These are phyloP conservation scores for Pythium pyrilobum DNA, from an alignment of 352 stramenopile genomes.

Conservation along the genomic window DNA sequence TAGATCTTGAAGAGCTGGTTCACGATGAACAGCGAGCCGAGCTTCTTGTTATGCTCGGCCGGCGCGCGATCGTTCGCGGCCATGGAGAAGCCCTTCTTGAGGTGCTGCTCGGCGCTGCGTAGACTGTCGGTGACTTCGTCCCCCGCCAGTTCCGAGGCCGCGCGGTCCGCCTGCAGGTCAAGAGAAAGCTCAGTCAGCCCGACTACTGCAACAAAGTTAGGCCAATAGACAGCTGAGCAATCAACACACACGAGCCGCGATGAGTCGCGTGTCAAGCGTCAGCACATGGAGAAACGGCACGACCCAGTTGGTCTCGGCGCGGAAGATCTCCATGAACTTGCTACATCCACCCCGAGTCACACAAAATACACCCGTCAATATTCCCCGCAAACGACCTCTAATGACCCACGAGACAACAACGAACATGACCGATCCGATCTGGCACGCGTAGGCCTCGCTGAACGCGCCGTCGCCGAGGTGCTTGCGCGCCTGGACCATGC, in stretches of 20 bases:
- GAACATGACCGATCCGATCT: conserved; percentile 73
- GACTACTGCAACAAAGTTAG: neutral
- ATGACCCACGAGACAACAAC: conserved; percentile 1
- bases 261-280: conserved; percentile 71
- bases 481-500: conserved; percentile 62
- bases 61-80: conserved; percentile 76
- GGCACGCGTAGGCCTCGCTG: conserved; percentile 49
- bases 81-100: conserved; percentile 87
- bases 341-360: conserved; percentile 11
- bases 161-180: conserved; percentile 48
- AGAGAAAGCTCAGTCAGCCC: conserved; percentile 2
- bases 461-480: conserved; percentile 36
- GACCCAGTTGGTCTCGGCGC: conserved; percentile 82
- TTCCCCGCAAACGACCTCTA: neutral
- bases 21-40: conserved; percentile 89
- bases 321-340: conserved; percentile 86
- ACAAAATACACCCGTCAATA: neutral
- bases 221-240: neutral
- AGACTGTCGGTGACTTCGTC: conserved; percentile 78
- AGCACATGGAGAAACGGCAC: conserved; percentile 78
- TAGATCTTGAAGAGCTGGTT: conserved; percentile 98
- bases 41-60: conserved; percentile 79
- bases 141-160: conserved; percentile 52
- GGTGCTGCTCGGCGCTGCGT: conserved; percentile 74
- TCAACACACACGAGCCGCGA: conserved; percentile 45